A percentile compares a stretch with the other conserved stretches of the same genome.
Conservation (phyloP, 305 asterid genomes). For the Fraxinus sp. region DNA sequence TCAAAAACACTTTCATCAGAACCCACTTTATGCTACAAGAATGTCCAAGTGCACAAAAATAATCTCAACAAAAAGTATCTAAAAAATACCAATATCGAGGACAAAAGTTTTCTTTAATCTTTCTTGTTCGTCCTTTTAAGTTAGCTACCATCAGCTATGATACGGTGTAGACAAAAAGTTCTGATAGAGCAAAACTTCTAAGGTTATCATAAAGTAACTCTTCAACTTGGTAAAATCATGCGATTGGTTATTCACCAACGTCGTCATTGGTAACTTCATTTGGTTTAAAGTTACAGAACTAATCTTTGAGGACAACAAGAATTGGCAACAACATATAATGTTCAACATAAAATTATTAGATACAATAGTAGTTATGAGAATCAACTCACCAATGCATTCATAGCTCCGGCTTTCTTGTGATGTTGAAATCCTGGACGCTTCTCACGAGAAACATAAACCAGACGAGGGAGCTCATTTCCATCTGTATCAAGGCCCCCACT, state of each 20-base stretch:
- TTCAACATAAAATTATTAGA: constrained; percentile 1
- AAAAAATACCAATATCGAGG: neutral
- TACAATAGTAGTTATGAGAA: neutral
- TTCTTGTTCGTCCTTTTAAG: neutral
- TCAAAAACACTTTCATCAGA: neutral
- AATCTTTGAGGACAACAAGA: neutral
- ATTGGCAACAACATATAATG: neutral
- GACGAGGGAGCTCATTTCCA: constrained; percentile 91
- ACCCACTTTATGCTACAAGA: neutral
- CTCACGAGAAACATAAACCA: constrained; percentile 97
- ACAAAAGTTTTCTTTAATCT: neutral
- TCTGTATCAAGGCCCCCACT: constrained; percentile 87
- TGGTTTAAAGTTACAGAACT: neutral
- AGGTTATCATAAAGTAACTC: neutral
- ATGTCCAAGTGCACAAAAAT: neutral
- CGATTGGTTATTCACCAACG: neutral
- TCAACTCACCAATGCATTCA: constrained; percentile 88
- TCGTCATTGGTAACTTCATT: neutral
- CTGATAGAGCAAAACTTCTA: neutral
- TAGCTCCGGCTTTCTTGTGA: constrained; percentile 99
- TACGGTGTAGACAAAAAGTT: neutral
- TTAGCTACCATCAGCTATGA: neutral
- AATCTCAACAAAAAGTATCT: neutral
- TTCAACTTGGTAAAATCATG: neutral
- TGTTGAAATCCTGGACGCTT: constrained; percentile 97